phyloP scores from a whole-genome alignment of 2,329 filamentous ascomycete genomes.

The Fusarium coicis region DNA sequence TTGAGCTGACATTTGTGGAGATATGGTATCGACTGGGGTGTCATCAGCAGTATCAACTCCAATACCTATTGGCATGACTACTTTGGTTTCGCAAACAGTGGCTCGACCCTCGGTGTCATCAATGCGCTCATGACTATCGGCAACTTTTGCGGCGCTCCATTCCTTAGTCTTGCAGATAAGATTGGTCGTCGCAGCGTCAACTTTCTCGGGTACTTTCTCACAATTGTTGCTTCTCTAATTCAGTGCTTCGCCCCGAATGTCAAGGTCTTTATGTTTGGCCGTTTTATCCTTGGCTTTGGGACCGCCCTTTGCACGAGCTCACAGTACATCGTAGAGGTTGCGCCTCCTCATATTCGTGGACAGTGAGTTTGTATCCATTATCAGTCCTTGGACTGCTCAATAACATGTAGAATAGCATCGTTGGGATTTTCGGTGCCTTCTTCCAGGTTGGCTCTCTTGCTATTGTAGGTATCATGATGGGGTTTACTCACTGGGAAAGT shows the following conservation, averaged over 20 bases:
- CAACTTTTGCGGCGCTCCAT: slow-evolving; percentile 37
- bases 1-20: not conserved
- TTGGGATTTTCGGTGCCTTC: slow-evolving; percentile 39
- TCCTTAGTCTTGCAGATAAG: slow-evolving; percentile 33
- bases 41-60: slow-evolving; percentile 40
- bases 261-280: slow-evolving; percentile 32
- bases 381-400: fast-evolving
- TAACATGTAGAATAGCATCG: slow-evolving; percentile 5
- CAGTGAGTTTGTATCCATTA: too few relatives aligned
- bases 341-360: slow-evolving; percentile 35
- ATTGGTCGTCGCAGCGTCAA: slow-evolving; percentile 40
- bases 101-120: slow-evolving; percentile 35
- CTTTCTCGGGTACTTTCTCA: slow-evolving; percentile 33
- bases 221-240: slow-evolving; percentile 35
- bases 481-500: slow-evolving; percentile 36
- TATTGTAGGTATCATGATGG: slow-evolving; percentile 41
- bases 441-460: slow-evolving; percentile 38
- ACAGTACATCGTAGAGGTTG: slow-evolving; percentile 40
- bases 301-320: slow-evolving; percentile 40
- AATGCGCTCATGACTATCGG: slow-evolving; percentile 42
- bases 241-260: slow-evolving; percentile 35
- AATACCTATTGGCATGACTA: slow-evolving; percentile 36
- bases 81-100: slow-evolving; percentile 36
- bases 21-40: slow-evolving; percentile 41
- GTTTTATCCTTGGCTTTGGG: slow-evolving; percentile 36